Evolutionary conservation across 768 basidiomycete genomes (phyloP).

Genomic region (Auricularia sp.): DNA sequence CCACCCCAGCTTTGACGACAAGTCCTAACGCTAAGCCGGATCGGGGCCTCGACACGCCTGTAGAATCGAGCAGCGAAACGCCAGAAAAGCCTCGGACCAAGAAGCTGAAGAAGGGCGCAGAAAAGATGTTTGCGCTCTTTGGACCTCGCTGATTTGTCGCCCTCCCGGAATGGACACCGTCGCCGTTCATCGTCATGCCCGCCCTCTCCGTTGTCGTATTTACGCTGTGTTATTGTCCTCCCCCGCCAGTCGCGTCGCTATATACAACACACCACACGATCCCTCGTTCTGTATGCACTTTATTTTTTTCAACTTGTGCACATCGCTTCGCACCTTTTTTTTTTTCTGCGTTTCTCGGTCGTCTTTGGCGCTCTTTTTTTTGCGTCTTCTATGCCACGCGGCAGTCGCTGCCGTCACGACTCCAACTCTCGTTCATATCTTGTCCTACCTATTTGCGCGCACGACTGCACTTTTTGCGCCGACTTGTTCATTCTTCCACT

Average conservation of each 20-base stretch:
- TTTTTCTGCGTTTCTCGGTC: neutral
- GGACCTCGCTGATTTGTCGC: constrained; percentile 36
- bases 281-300: neutral
- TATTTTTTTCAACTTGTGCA: neutral
- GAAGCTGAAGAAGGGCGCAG: constrained; percentile 75
- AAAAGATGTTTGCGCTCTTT: constrained; percentile 77
- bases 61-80: constrained; percentile 22
- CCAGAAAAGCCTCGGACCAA: constrained; percentile 57
- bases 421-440: too few species aligned
- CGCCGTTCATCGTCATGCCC: neutral
- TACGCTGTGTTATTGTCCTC: neutral
- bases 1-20: neutral
- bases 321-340: neutral
- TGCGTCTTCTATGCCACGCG: too few species aligned
- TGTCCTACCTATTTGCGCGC: too few species aligned
- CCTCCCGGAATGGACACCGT: neutral
- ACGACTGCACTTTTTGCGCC: neutral
- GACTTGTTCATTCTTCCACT: neutral
- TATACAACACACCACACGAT: neutral
- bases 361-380: neutral
- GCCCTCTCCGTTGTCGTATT: neutral
- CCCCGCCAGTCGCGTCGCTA: neutral
- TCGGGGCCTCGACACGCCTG: neutral
- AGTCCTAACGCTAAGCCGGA: neutral
- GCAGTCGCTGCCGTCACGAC: too few species aligned